A percentile compares a stretch with the other conserved stretches of the same genome.
Evolutionary conservation across 1,284 basidiomycete species (phyloP).

Genomic region (Cryptococcus jaspeensis): DNA sequence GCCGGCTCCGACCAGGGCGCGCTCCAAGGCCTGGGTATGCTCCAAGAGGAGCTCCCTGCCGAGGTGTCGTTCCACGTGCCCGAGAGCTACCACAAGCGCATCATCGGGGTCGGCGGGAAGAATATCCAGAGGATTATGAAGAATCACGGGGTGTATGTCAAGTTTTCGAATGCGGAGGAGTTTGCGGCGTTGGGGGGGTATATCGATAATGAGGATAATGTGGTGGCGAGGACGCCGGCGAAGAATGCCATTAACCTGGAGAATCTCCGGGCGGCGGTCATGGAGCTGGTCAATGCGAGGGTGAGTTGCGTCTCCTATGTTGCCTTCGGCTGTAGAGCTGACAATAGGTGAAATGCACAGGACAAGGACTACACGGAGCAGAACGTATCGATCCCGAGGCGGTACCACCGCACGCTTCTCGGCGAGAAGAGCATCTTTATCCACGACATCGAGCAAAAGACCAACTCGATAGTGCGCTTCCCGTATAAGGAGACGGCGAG

Average conservation of each 20-base stretch:
- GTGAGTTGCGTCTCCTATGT: conserved; percentile 51
- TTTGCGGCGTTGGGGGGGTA: conserved; percentile 93
- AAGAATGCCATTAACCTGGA: conserved; percentile 97
- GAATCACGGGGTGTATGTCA: conserved; percentile 98
- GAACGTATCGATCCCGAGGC: conserved; percentile 85
- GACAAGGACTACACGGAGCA: conserved; percentile 97
- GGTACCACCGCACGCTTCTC: conserved; percentile 90
- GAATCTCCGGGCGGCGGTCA: conserved; percentile 91
- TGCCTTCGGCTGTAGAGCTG: conserved; percentile 5
- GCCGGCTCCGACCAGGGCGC: conserved; percentile 77
- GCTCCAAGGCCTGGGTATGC: conserved; percentile 79
- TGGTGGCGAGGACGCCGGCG: conserved; percentile 92
- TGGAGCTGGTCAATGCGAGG: conserved; percentile 97
- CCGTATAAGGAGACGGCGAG: conserved; percentile 93
- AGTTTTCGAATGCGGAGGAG: conserved; percentile 98
- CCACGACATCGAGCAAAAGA: conserved; percentile 94
- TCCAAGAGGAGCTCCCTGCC: conserved; percentile 97
- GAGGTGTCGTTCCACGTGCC: conserved; percentile 99
- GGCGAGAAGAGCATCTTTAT: conserved; percentile 98
- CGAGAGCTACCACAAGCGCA: conserved; percentile 97
- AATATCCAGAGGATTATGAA: conserved; percentile 99
- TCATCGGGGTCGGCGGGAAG: conserved; percentile 96
- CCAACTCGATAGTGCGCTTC: conserved; percentile 90
- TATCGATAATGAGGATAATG: conserved; percentile 97
- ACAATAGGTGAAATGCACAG: too few species aligned